Percentiles rank a stretch among this genome's conserved stretches.
Conservation (phyloP, 2,329 filamentous ascomycete species). For the Fusarium abutilonis region DNA sequence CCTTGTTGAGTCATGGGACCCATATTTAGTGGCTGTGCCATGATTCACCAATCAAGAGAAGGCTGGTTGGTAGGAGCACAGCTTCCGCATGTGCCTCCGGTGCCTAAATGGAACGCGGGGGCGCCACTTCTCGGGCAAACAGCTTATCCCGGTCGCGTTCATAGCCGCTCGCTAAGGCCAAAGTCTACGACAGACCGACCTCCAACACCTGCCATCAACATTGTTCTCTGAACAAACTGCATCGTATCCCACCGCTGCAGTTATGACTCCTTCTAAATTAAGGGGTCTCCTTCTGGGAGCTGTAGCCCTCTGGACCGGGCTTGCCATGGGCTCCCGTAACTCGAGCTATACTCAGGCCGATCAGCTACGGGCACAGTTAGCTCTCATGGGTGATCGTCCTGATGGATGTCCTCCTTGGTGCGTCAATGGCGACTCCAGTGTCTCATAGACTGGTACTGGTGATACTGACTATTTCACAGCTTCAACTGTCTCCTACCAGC, state of each 20-base stretch:
- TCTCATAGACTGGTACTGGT: not conserved
- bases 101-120: conserved; percentile 41
- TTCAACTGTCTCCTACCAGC: conserved; percentile 98
- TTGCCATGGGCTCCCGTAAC: conserved; percentile 54
- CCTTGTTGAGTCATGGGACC: conserved; percentile 26
- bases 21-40: conserved; percentile 32
- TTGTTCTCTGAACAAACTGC: conserved; percentile 30
- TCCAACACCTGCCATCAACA: conserved; percentile 28
- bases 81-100: conserved; percentile 34
- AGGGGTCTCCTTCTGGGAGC: conserved; percentile 54
- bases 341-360: conserved; percentile 70
- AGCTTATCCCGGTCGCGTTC: conserved; percentile 42
- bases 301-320: conserved; percentile 54
- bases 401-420: conserved; percentile 82
- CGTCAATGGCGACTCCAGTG: not conserved
- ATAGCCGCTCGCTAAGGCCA: conserved; percentile 12
- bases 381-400: conserved; percentile 77
- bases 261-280: conserved; percentile 54
- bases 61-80: conserved; percentile 12
- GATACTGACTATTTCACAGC: conserved; percentile 58
- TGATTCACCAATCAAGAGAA: conserved; percentile 14
- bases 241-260: conserved; percentile 42
- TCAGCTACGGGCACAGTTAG: conserved; percentile 71
- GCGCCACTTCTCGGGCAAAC: conserved; percentile 42
- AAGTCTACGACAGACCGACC: conserved; percentile 23